These are phyloP conservation scores for Aspergillus eucalypticola DNA, from an alignment of 2,329 filamentous ascomycete species.

Conservation along the genomic window DNA sequence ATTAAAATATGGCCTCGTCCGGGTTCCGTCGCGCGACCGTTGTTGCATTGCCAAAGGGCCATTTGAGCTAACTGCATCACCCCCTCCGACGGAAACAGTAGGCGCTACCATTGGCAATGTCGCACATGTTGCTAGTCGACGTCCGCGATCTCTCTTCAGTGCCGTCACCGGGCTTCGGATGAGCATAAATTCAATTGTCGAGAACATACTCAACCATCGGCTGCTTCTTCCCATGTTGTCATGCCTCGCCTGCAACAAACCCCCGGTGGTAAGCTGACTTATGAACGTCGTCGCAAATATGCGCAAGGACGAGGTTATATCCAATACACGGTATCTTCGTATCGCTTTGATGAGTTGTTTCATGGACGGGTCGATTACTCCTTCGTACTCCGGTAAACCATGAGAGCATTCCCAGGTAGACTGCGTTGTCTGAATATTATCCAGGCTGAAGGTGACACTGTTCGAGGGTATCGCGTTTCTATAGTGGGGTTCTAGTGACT, in stretches of 20 bases:
- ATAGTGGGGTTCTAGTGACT: background rate
- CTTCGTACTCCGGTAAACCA: conserved; percentile 10
- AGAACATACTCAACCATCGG: background rate
- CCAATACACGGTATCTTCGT: conserved; percentile 5
- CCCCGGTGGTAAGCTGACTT: background rate
- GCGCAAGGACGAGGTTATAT: conserved; percentile 7
- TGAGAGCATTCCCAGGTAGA: background rate
- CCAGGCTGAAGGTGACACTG: background rate
- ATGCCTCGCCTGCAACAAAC: background rate
- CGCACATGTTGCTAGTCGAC: background rate
- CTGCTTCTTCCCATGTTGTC: background rate
- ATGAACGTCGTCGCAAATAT: conserved; percentile 15
- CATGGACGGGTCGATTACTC: conserved; percentile 8
- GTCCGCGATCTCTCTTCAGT: conserved; percentile 7
- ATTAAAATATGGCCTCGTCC: background rate
- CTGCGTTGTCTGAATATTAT: background rate
- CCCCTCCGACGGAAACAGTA: background rate
- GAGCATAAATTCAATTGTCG: conserved; percentile 5
- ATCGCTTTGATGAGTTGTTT: conserved; percentile 12
- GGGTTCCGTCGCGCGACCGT: too few species aligned
- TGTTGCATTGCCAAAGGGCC: too few species aligned
- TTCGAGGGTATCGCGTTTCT: background rate
- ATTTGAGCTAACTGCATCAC: background rate
- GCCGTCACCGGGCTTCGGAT: conserved; percentile 6
- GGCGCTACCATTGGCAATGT: background rate